These are phyloP conservation scores for Eucalyptus shirleyi DNA, from an alignment of 345 rosid species.

Conservation along the genomic window DNA sequence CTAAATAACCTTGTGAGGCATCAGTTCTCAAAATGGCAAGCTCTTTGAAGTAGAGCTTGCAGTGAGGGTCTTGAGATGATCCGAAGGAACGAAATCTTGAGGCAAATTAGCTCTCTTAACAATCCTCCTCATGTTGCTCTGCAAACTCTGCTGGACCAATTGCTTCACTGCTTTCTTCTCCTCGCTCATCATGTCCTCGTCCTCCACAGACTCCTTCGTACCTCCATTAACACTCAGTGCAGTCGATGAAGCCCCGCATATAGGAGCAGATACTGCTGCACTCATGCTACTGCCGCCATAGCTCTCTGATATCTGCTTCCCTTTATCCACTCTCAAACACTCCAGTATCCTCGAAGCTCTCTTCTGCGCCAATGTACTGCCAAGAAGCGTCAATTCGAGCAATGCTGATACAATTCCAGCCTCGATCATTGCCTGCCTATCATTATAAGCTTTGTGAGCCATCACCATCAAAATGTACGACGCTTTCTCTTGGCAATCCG, in stretches of 20 bases:
- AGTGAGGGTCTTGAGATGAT: conserved; percentile 77
- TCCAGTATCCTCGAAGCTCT: conserved; percentile 93
- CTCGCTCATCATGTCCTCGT: conserved; percentile 70
- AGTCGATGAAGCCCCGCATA: conserved; percentile 56
- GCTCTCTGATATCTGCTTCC: conserved; percentile 66
- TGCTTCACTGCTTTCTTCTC: conserved; percentile 88
- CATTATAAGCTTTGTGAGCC: conserved; percentile 86
- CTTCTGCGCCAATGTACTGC: conserved; percentile 88
- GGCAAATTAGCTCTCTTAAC: conserved; percentile 87
- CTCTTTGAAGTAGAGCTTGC: conserved; percentile 85
- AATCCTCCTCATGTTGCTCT: conserved; percentile 85
- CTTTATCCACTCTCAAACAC: conserved; percentile 70
- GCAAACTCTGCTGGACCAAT: conserved; percentile 87
- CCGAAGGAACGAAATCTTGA: conserved; percentile 76
- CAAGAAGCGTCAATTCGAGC: conserved; percentile 84
- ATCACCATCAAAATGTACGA: conserved; percentile 79
- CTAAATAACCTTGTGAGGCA: background rate
- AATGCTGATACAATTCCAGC: conserved; percentile 75
- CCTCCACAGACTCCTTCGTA: conserved; percentile 36
- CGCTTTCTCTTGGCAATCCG: conserved; percentile 87
- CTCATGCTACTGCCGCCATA: conserved; percentile 41
- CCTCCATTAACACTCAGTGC: conserved; percentile 11
- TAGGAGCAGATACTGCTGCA: conserved; percentile 75
- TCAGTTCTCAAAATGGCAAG: conserved; percentile 47
- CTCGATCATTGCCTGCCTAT: conserved; percentile 85